Conservation (phyloP, 306 rosid genomes). For the Glycyrrhiza uralensis region DNA sequence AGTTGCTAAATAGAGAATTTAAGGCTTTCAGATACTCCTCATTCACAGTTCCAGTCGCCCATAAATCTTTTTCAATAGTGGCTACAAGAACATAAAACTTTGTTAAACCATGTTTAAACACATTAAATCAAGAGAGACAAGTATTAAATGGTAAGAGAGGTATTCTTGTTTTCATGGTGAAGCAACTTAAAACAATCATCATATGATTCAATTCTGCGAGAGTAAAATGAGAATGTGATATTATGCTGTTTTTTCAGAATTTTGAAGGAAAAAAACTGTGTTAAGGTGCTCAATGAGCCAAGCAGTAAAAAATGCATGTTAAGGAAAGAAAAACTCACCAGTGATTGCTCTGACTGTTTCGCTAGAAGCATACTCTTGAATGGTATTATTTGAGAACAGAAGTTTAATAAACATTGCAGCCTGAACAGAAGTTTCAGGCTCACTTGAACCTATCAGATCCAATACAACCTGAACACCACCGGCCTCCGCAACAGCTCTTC, state of each 20-base stretch:
- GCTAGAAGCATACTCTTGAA: conserved; percentile 98
- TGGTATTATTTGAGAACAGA: conserved; percentile 92
- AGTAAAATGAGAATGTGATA: neutral
- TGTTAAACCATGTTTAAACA: conserved; percentile 17
- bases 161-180: neutral
- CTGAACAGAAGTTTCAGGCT: conserved; percentile 90
- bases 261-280: neutral
- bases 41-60: conserved; percentile 94
- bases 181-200: neutral
- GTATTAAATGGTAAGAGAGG: neutral
- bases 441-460: conserved; percentile 95
- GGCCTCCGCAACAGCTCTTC: conserved; percentile 99
- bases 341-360: conserved; percentile 97
- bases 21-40: conserved; percentile 95
- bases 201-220: neutral
- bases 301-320: conserved; percentile 7
- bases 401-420: conserved; percentile 98
- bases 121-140: neutral
- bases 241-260: neutral
- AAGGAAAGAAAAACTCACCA: conserved; percentile 56
- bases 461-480: conserved; percentile 98
- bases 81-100: conserved; percentile 51
- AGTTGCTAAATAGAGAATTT: conserved; percentile 91
- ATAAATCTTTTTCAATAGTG: conserved; percentile 90
- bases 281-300: neutral